Evolutionary conservation across 2,329 filamentous ascomycete genomes (phyloP).

Genomic region (Alternaria ventricosa): DNA sequence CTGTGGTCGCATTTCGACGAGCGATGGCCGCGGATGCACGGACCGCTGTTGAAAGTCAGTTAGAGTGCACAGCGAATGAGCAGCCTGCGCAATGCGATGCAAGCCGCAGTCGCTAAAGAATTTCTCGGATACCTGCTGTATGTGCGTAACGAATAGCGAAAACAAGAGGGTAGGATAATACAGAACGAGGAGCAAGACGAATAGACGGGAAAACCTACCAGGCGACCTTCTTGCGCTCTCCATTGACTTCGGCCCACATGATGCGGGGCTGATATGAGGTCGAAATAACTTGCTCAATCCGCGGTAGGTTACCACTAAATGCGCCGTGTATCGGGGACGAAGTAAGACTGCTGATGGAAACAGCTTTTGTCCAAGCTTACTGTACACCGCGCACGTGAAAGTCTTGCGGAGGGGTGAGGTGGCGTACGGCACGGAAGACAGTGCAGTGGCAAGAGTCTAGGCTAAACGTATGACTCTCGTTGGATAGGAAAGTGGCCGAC

Average conservation of each 20-base stretch:
- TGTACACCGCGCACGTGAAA: constrained; percentile 37
- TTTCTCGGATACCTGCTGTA: neutral
- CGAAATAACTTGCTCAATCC: constrained; percentile 41
- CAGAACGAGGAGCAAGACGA: neutral
- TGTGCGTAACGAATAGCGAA: neutral
- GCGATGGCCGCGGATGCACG: constrained; percentile 77
- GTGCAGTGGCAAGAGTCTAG: constrained; percentile 19
- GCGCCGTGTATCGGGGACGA: constrained; percentile 26
- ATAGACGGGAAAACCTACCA: constrained; percentile 61
- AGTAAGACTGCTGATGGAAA: constrained; percentile 26
- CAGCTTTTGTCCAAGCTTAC: constrained; percentile 21
- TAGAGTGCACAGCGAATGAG: neutral
- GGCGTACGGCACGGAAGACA: constrained; percentile 24
- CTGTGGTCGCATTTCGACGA: constrained; percentile 76
- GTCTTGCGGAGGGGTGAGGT: constrained; percentile 33
- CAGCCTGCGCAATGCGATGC: neutral
- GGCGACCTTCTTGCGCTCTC: constrained; percentile 76
- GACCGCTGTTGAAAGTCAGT: constrained; percentile 60
- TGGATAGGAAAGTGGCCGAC: constrained; percentile 29
- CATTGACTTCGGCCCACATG: constrained; percentile 69
- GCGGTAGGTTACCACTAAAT: constrained; percentile 19
- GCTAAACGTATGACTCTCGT: constrained; percentile 25
- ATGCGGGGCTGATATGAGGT: constrained; percentile 36
- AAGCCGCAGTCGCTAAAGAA: neutral
- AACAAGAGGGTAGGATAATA: neutral